These are phyloP conservation scores for Agrocybe pediades DNA, from an alignment of 768 basidiomycete genomes.

Conservation along the genomic window DNA sequence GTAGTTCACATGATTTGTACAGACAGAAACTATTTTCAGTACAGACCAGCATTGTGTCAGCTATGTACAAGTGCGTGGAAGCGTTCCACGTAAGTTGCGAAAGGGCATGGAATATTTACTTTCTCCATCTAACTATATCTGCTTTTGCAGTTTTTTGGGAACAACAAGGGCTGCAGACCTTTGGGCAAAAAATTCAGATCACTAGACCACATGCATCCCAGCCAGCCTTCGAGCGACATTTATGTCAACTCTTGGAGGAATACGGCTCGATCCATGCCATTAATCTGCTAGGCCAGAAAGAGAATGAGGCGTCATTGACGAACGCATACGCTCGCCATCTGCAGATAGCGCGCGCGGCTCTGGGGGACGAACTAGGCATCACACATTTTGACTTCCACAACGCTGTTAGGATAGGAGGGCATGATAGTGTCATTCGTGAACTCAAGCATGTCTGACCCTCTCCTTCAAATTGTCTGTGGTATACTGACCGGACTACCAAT, in stretches of 20 bases:
- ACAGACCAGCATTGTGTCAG: constrained; percentile 88
- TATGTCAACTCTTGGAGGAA: constrained; percentile 81
- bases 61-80: constrained; percentile 93
- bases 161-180: constrained; percentile 93
- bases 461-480: not conserved
- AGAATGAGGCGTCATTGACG: constrained; percentile 87
- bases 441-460: constrained; percentile 47
- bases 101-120: constrained; percentile 12
- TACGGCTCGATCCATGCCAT: constrained; percentile 87
- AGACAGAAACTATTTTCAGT: constrained; percentile 92
- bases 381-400: constrained; percentile 96
- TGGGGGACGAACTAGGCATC: constrained; percentile 71
- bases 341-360: constrained; percentile 57
- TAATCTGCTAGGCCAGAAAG: constrained; percentile 89
- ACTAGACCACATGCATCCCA: constrained; percentile 95
- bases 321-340: constrained; percentile 83
- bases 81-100: constrained; percentile 80
- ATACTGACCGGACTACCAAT: constrained; percentile 10
- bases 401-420: constrained; percentile 76
- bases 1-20: constrained; percentile 17
- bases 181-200: constrained; percentile 93
- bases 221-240: constrained; percentile 95
- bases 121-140: constrained; percentile 16
- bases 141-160: constrained; percentile 89
- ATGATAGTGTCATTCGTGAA: constrained; percentile 82